These are phyloP conservation scores for Fraxinus paxiana DNA, from an alignment of 305 asterid species.

Conservation along the genomic window DNA sequence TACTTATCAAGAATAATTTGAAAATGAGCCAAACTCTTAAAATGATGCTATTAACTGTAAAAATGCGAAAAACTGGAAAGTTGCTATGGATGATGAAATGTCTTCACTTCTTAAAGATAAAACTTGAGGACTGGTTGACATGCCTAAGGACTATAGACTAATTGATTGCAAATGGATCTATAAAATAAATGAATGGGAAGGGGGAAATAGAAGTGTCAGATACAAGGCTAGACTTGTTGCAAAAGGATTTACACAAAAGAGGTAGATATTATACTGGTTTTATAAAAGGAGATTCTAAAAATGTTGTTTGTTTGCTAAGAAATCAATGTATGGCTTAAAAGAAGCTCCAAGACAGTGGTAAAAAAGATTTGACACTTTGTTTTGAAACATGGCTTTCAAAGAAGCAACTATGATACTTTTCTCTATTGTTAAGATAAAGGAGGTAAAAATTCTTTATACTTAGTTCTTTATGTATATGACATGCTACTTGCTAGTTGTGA, in stretches of 20 bases:
- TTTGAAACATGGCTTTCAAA: too few species aligned
- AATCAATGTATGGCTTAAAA: too few species aligned
- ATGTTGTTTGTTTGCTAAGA: not conserved
- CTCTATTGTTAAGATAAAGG: too few species aligned
- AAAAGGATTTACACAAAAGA: not conserved
- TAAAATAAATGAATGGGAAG: not conserved
- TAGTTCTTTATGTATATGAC: not conserved
- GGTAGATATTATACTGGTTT: not conserved
- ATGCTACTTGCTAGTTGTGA: not conserved
- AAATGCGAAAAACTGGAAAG: not conserved
- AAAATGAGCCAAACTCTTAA: not conserved
- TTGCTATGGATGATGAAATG: not conserved
- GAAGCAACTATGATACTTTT: not conserved
- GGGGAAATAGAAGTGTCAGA: not conserved
- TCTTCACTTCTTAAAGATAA: not conserved
- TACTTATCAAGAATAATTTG: not conserved
- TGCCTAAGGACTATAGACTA: not conserved
- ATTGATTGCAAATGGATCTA: not conserved
- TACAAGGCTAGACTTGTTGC: too few species aligned
- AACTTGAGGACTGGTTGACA: not conserved
- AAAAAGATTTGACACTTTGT: not conserved
- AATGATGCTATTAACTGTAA: not conserved
- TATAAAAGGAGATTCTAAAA: not conserved
- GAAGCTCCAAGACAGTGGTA: too few species aligned
- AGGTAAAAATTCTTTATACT: not conserved